phyloP scores from a whole-genome alignment of 768 basidiomycete species.

The Saitozyma podzolica region DNA sequence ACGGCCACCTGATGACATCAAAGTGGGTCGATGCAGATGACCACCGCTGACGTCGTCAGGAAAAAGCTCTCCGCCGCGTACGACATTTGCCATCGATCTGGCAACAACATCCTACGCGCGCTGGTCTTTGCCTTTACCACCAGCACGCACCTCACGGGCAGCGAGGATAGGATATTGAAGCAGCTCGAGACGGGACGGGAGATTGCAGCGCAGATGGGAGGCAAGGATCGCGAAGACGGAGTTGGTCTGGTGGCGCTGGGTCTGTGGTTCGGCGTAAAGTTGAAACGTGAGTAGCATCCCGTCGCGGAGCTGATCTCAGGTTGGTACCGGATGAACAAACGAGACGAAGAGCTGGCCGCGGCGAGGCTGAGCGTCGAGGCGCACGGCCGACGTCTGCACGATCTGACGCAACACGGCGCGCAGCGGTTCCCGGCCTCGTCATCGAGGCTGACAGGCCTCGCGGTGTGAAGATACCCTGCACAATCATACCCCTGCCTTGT shows the following conservation, averaged over 20 bases:
- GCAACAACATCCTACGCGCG: conserved; percentile 30
- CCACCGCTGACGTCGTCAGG: conserved; percentile 13
- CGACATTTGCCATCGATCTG: conserved; percentile 26
- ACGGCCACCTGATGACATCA: conserved; percentile 23
- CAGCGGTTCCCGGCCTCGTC: not conserved
- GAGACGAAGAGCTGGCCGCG: conserved; percentile 4
- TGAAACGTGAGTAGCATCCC: conserved; percentile 27
- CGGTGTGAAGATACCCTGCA: no score
- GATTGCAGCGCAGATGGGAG: conserved; percentile 32
- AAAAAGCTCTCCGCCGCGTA: conserved; percentile 35
- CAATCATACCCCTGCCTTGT: no score
- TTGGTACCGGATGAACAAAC: conserved; percentile 22
- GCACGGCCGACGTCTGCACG: conserved; percentile 9
- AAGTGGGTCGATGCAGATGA: conserved; percentile 30
- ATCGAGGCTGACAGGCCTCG: no score
- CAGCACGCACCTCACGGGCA: conserved; percentile 32
- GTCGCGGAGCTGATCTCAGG: not conserved
- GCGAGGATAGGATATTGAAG: conserved; percentile 22
- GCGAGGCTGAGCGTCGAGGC: conserved; percentile 6
- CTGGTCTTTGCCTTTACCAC: conserved; percentile 44
- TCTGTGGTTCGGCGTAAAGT: conserved; percentile 30
- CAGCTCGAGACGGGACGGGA: conserved; percentile 40
- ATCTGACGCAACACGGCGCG: conserved; percentile 1
- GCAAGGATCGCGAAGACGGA: conserved; percentile 33
- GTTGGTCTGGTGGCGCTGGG: conserved; percentile 40